Conservation (phyloP, 495 filamentous ascomycete genomes). For the Trichoderma virens region DNA sequence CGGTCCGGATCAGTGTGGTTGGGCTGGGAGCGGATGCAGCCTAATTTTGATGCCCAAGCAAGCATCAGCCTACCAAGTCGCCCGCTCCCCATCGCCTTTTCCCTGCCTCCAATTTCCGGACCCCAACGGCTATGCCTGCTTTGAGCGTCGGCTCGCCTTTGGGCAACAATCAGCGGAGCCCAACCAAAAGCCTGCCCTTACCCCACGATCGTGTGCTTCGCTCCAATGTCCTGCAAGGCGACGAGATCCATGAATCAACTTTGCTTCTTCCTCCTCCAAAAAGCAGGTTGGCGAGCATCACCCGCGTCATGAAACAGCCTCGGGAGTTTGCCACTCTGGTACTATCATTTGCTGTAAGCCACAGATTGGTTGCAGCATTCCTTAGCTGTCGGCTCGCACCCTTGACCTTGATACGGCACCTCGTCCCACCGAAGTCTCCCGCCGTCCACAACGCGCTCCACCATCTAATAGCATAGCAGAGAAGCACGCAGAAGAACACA, state of each 20-base stretch:
- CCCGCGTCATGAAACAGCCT: slow-evolving; percentile 4
- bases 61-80: background rate
- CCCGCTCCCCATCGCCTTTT: background rate
- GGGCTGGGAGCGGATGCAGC: slow-evolving; percentile 2
- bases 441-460: slow-evolving; percentile 3
- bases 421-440: background rate
- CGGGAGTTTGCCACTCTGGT: slow-evolving; percentile 1
- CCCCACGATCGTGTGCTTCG: slow-evolving; percentile 4
- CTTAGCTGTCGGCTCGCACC: background rate
- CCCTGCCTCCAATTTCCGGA: slow-evolving; percentile 5
- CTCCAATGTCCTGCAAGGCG: slow-evolving; percentile 4
- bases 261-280: background rate
- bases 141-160: background rate
- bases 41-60: background rate
- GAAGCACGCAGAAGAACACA: background rate
- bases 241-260: slow-evolving; percentile 1
- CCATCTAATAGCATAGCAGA: background rate
- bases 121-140: background rate
- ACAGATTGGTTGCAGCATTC: background rate
- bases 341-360: background rate
- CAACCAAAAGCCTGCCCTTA: slow-evolving; percentile 4
- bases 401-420: slow-evolving; percentile 1
- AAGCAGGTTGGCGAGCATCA: slow-evolving; percentile 6
- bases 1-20: background rate
- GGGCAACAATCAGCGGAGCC: slow-evolving; percentile 8